Conservation (phyloP, 139 green algal genomes). For the Diplosphaera chodatii region DNA sequence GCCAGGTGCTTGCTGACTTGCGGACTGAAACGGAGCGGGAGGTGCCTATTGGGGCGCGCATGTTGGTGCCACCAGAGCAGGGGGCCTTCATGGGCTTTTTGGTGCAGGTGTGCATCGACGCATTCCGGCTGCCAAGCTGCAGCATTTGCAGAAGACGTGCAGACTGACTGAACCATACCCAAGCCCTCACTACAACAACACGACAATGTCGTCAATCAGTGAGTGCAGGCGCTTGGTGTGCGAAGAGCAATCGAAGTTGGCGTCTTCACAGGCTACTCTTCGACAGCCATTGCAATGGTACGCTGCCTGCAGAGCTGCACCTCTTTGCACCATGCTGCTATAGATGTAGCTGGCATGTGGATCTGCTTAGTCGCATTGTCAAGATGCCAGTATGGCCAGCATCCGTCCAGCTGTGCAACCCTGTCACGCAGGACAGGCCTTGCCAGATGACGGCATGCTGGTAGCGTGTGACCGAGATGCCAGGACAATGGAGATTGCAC, state of each 20-base stretch:
- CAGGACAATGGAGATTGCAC: slow-evolving; percentile 57
- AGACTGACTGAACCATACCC: too few relatives aligned
- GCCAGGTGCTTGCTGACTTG: slow-evolving; percentile 47
- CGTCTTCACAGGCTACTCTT: slow-evolving; percentile 88
- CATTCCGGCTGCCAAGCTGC: too few relatives aligned
- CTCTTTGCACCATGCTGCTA: too few relatives aligned
- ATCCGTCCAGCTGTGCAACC: too few relatives aligned
- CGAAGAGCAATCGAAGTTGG: slow-evolving; percentile 54
- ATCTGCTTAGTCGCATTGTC: too few relatives aligned
- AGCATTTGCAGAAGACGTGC: too few relatives aligned
- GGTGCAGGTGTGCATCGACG: slow-evolving; percentile 39
- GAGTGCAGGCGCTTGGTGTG: slow-evolving; percentile 35
- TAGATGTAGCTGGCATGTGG: too few relatives aligned
- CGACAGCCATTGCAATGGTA: slow-evolving; percentile 61
- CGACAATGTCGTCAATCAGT: too few relatives aligned
- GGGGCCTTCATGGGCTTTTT: slow-evolving; percentile 69
- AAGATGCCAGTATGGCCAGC: too few relatives aligned
- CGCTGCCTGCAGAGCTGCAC: background rate
- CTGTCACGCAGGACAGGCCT: slow-evolving; percentile 39
- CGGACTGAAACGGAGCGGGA: slow-evolving; percentile 49
- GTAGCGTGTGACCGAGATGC: slow-evolving; percentile 74
- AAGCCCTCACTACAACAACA: too few relatives aligned
- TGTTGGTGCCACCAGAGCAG: slow-evolving; percentile 79
- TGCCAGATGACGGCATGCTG: slow-evolving; percentile 62
- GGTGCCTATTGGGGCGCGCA: slow-evolving; percentile 42